A percentile compares a stretch with the other conserved stretches of the same genome.
These are phyloP conservation scores for Tuber magnatum DNA, from an alignment of 495 filamentous ascomycete species.

Conservation along the genomic window DNA sequence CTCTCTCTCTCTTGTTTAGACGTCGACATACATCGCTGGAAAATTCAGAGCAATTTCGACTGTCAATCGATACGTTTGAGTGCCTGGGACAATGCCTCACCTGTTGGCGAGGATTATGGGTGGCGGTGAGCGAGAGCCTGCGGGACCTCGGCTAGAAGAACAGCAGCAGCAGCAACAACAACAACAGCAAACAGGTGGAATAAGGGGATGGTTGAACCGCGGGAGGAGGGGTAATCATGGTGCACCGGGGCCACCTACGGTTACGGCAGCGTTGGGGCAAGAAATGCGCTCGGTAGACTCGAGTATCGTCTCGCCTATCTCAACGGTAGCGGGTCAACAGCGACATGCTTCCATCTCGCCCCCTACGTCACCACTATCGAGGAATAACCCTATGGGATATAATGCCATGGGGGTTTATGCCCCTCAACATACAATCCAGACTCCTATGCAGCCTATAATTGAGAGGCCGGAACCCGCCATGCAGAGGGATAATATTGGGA, in stretches of 20 bases:
- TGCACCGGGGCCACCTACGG: conserved; percentile 16
- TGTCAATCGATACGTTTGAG: conserved; percentile 4
- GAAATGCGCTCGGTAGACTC: conserved; percentile 29
- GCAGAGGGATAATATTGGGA: conserved; percentile 5
- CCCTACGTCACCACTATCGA: neutral
- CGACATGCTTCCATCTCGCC: neutral
- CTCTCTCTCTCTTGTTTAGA: conserved; percentile 10
- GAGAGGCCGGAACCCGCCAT: conserved; percentile 19
- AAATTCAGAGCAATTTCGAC: conserved; percentile 11
- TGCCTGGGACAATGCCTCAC: conserved; percentile 16
- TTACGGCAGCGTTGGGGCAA: conserved; percentile 11
- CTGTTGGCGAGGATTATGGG: conserved; percentile 22
- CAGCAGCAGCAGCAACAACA: neutral
- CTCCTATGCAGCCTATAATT: conserved; percentile 4
- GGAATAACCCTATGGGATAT: neutral
- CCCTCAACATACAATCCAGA: conserved; percentile 2
- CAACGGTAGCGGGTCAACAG: neutral
- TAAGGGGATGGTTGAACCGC: conserved; percentile 26
- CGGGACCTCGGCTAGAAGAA: neutral
- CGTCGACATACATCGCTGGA: neutral
- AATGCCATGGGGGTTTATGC: neutral
- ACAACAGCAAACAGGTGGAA: conserved; percentile 5
- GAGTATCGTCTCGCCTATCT: conserved; percentile 19
- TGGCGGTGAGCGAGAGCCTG: conserved; percentile 12
- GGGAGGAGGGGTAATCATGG: conserved; percentile 22